Conservation (phyloP, 768 basidiomycete genomes). For the Leccinum subgranulosum region DNA sequence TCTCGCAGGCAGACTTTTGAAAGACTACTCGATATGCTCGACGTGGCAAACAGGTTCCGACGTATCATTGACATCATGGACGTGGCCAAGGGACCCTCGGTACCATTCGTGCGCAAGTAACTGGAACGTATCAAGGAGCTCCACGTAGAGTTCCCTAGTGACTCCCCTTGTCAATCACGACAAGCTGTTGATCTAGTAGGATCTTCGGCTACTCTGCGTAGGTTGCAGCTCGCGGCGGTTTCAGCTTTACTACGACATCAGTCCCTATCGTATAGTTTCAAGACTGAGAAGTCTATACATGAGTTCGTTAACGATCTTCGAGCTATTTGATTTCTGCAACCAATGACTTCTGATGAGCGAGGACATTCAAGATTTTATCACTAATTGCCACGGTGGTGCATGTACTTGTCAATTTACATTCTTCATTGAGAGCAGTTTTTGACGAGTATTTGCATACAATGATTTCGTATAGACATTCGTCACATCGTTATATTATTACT, state of each 20-base stretch:
- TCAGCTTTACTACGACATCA: slow-evolving; percentile 58
- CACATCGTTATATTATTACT: slow-evolving; percentile 15
- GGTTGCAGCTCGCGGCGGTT: slow-evolving; percentile 50
- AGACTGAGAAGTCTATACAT: slow-evolving; percentile 43
- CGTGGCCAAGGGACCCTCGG: slow-evolving; percentile 51
- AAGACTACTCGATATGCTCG: slow-evolving; percentile 50
- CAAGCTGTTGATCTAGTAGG: slow-evolving; percentile 32
- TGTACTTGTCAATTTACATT: not conserved
- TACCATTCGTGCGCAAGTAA: slow-evolving; percentile 68
- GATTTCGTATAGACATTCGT: slow-evolving; percentile 8
- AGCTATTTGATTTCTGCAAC: slow-evolving; percentile 36
- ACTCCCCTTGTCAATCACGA: not conserved
- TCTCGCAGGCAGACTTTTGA: slow-evolving; percentile 50
- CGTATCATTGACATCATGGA: slow-evolving; percentile 44
- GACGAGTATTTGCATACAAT: not conserved
- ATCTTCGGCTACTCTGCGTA: slow-evolving; percentile 53
- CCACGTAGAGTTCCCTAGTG: slow-evolving; percentile 43
- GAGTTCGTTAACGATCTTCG: slow-evolving; percentile 49
- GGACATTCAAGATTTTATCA: slow-evolving; percentile 42
- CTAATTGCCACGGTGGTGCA: not conserved
- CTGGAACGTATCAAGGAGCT: slow-evolving; percentile 58
- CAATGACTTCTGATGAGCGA: slow-evolving; percentile 54
- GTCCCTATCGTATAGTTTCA: slow-evolving; percentile 45
- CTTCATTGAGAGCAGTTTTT: not conserved
- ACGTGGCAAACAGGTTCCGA: slow-evolving; percentile 39